A percentile compares a stretch with the other conserved stretches of the same genome.
phyloP scores from a whole-genome alignment of 192 early-diverging fungal species.

The Funneliformis geosporum region DNA sequence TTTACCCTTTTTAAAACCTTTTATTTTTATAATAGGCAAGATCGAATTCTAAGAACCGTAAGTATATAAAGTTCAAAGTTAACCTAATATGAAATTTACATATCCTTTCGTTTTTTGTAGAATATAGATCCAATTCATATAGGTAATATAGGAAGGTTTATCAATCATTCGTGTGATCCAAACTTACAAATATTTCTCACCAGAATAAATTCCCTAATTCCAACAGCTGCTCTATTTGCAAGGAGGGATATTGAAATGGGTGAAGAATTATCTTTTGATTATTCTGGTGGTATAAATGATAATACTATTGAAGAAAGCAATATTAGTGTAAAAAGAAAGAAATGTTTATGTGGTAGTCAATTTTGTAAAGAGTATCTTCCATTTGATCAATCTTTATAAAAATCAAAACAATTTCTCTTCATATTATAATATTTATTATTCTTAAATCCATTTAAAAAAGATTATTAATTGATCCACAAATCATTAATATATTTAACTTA shows the following conservation, averaged over 20 bases:
- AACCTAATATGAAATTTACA: neutral
- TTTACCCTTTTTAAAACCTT: neutral
- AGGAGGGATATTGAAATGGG: neutral
- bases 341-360: slow-evolving; percentile 27
- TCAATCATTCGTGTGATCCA: slow-evolving; percentile 29
- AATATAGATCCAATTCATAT: slow-evolving; percentile 25
- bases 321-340: neutral
- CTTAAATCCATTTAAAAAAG: too few relatives aligned
- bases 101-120: neutral
- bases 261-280: slow-evolving; percentile 30
- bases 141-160: slow-evolving; percentile 24
- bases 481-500: too few relatives aligned
- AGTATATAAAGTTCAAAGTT: neutral
- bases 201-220: slow-evolving; percentile 24
- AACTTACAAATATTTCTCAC: slow-evolving; percentile 21
- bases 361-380: slow-evolving; percentile 15
- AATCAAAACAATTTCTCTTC: too few relatives aligned
- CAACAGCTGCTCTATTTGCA: slow-evolving; percentile 22
- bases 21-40: neutral
- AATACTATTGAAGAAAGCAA: neutral
- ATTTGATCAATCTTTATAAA: slow-evolving; percentile 29
- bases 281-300: neutral
- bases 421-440: too few relatives aligned
- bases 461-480: too few relatives aligned
- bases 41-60: slow-evolving; percentile 30